Base-by-base conservation (phyloP, 805 yeast species). In the Suhomyces tanzawaensis region DNA sequence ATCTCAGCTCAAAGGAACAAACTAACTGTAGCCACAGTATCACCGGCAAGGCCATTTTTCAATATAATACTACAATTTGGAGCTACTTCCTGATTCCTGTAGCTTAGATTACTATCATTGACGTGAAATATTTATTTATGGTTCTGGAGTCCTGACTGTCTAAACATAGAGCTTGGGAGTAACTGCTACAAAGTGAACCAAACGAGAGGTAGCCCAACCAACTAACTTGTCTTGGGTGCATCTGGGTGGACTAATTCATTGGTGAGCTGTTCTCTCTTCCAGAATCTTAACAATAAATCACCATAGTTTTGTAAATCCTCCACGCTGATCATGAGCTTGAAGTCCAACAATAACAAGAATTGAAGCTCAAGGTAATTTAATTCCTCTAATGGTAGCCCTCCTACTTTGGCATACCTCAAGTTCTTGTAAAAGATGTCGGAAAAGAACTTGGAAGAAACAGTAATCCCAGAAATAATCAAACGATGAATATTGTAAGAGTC, bases 401-500 rank as follows among this genome's bases (percentile, higher is more conserved):
- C 98, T 30, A 91, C 93, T 59, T 90, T 86, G 8, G 97, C 96
- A 60, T 91, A 91, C 46, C 98, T 76, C 38, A 93, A 81, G 59
- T 91, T 91, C 57, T 91, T 91, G 71, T 91, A 91, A 55, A 90
- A 91, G 34, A 90, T 87, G 62, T 91, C 98, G 52, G 91, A 82
- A 60, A 90, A 90, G 60, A 91, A 91, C 66, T 93, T 93, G 26
- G 95, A 85, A 19, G 95, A 87, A 18, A 93, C 97, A 0, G 99
- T 91, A 43, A 93, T 83, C 4, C 97, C 98, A 9, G 95, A 85
- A 33, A 93, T 91, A 35, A 93, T 86, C 47, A 93, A 72, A 45
- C 99, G 74, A 64, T 93, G 99, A 45, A 93, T 89, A 59, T 93
- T 93, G 63, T 85, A 91, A 41, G 95, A 84, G 62, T 93, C 98